Conservation (phyloP, 108 stramenopile species). For the Fragilaria crotonensis region DNA sequence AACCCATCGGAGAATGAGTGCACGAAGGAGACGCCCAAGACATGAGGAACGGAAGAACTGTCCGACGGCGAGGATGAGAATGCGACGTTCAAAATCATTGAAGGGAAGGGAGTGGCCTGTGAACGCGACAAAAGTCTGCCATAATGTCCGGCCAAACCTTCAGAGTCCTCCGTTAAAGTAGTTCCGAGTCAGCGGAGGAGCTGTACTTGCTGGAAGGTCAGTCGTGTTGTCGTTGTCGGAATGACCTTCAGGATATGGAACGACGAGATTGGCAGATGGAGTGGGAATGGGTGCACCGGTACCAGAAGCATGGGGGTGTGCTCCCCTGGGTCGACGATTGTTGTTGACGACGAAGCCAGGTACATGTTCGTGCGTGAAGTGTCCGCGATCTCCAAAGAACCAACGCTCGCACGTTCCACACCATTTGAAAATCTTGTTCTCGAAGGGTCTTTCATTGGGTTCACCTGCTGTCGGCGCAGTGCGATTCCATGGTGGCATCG, state of each 20-base stretch:
- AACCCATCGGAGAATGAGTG: no score
- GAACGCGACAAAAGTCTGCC: no score
- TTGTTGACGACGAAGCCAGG: background rate
- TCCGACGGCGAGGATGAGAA: no score
- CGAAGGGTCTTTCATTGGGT: background rate
- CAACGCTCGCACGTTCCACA: background rate
- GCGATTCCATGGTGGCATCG: no score
- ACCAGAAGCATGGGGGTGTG: no score
- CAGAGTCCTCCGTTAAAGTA: background rate
- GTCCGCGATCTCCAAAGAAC: background rate
- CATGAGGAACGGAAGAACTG: no score
- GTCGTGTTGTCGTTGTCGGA: background rate
- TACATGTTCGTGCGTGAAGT: background rate
- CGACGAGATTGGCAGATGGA: background rate
- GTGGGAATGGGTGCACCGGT: no score
- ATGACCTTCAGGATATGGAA: background rate
- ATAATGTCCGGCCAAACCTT: no score
- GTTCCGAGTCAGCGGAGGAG: background rate
- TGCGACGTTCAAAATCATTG: no score
- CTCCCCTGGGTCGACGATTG: background rate
- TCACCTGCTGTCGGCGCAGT: background rate
- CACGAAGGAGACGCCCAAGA: no score
- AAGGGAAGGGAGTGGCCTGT: no score
- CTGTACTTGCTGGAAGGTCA: background rate
- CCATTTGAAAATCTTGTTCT: background rate